Base-by-base conservation (phyloP, 1,139 yeast species). In the Kodamaea ohmeri region DNA sequence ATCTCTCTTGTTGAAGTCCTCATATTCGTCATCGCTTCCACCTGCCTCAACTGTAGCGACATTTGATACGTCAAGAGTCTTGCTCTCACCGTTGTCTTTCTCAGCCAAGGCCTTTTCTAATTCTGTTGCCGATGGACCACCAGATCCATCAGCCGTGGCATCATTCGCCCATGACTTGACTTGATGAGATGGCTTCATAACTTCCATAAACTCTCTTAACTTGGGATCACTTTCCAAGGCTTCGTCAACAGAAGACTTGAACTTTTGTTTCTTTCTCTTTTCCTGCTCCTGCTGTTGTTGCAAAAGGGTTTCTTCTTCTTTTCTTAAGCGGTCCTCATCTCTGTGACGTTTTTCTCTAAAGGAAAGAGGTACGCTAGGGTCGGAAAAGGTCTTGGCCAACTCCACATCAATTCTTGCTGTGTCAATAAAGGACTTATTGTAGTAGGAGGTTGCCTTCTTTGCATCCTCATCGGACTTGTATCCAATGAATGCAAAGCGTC, bases 401-500 rank as follows among this genome's bases (percentile, higher is more conserved):
- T 80, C 80, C 6, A 92, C 98, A 33, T 78, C 80, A 22, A 92
- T 74, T 49, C 76, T 78, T 2, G 95, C 73, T 0, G 97, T 89
- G 51, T 88, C 95, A 40, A 92, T 79, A 55, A 81, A 92, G 1
- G 95, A 76, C 12, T 76, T 73, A 61, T 94, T 69, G 61, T 85
- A 92, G 60, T 76, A 88, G 35, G 67, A 70, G 5, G 83, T 92
- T 0, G 97, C 96, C 35, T 71, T 74, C 37, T 73, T 77, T 0
- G 98, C 98, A 54, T 87, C 96, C 4, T 65, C 73, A 18, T 65
- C 71, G 12, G 79, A 71, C 52, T 79, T 83, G 60, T 76, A 92
- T 0, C 99, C 99, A 41, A 94, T 70, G 53, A 92, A 92, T 11
- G 96, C 97, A 69, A 94, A 94, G 49, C 95, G 71, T 61, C 99